Percentiles rank a stretch among this genome's conserved stretches.
Conservation (phyloP, 192 early-diverging fungal species). For the Gaertneriomyces semiglobifer region DNA sequence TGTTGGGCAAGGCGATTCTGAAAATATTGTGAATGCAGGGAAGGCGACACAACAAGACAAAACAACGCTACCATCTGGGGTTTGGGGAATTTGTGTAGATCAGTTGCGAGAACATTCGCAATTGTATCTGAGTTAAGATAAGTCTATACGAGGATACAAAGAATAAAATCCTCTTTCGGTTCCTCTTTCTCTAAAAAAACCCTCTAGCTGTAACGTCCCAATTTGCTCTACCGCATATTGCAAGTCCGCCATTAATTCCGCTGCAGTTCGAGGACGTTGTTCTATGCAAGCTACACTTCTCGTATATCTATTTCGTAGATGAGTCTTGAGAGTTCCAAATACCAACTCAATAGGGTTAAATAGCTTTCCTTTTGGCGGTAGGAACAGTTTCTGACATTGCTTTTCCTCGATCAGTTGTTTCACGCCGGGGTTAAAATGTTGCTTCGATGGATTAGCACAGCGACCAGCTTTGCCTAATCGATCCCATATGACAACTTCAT, state of each 20-base stretch:
- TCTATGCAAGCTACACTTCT: conserved; percentile 1
- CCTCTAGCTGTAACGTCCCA: neutral
- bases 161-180: neutral
- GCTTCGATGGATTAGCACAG: neutral
- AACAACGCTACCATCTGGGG: no score
- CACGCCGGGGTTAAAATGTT: conserved; percentile 1
- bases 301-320: no score
- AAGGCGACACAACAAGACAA: no score
- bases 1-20: no score
- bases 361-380: conserved; percentile 5
- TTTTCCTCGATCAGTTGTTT: neutral
- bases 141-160: neutral
- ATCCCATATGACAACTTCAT: conserved; percentile 11
- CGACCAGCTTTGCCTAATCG: neutral
- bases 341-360: conserved; percentile 6
- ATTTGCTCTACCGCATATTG: neutral
- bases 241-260: conserved; percentile 3
- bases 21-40: no score
- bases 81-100: no score
- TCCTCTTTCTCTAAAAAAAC: conserved; percentile 6
- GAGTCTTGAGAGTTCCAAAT: conserved; percentile 9
- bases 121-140: no score
- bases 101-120: no score
- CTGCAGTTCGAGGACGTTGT: conserved; percentile 10
- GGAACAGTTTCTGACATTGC: neutral